phyloP scores from a whole-genome alignment of 148 eudicot genomes.

The Dianthus caryophyllus region DNA sequence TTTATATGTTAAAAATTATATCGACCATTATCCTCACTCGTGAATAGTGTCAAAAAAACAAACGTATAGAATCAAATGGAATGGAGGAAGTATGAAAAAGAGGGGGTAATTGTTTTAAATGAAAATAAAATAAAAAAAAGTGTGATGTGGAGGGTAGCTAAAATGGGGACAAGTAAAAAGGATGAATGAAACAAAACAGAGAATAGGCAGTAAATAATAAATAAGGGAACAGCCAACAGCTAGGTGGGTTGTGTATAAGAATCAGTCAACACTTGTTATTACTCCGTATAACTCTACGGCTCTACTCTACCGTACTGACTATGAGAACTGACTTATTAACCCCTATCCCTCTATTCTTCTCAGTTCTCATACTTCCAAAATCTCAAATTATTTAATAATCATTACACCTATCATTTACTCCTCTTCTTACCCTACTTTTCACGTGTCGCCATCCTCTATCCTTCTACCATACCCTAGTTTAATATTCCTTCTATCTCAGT shows the following conservation, averaged over 20 bases:
- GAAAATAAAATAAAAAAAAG: background rate
- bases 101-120: background rate
- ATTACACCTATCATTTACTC: constrained; percentile 42
- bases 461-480: too few species aligned
- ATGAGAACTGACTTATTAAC: too few species aligned
- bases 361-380: constrained; percentile 12
- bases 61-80: too few species aligned
- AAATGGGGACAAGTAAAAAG: constrained; percentile 34
- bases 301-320: too few species aligned
- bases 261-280: background rate
- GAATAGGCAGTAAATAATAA: constrained; percentile 20
- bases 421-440: constrained; percentile 23
- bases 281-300: background rate
- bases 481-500: too few species aligned
- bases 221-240: background rate
- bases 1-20: too few species aligned
- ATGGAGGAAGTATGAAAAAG: too few species aligned
- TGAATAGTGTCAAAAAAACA: too few species aligned
- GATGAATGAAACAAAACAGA: constrained; percentile 32
- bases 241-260: background rate
- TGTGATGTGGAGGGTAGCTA: constrained; percentile 11
- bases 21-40: too few species aligned
- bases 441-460: constrained; percentile 29
- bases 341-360: too few species aligned
- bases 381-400: constrained; percentile 49